Base-by-base conservation (phyloP, 768 basidiomycete species). In the Nidularia pulvinata region DNA sequence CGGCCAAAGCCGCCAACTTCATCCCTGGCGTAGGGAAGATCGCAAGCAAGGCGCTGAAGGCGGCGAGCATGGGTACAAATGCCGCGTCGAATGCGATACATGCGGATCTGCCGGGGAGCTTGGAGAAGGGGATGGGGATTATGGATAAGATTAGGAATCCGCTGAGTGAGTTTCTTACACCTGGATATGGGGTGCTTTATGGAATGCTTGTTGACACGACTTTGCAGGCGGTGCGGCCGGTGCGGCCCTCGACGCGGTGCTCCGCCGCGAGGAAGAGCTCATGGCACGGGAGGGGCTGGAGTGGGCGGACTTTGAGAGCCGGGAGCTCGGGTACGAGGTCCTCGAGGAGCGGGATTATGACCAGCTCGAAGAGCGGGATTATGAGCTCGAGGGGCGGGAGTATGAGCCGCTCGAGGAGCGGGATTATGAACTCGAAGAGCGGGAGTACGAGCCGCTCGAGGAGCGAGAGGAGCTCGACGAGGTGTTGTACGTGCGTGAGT, bases 21-120 rank as follows among this genome's bases (percentile, higher is more conserved):
- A 53, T 57, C 32, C 56, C 56, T 32, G 56, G 52, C 43, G 30
- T 57, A 11, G 56, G 56, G 30, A 43, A 50, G 45, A 33, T 25
- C 25, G 25, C 25, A 25, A 25, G 25, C 25, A 25, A 25, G 25
- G 25, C 25, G 25, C 25, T 25, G n/a, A 54, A 54, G 22, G 52
- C 32, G 10, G 48, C 30, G 6, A 49, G 48, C 22, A 48, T 33
- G 22, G 49, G 42, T 3, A 39, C 49, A 6, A 37, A 54, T 35
- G 36, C 44, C 6, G 45, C 46, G 14, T 54, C 53, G 7, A 43
- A 57, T 43, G 46, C 43, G n/a, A 57, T 56, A 9, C 55, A 56
- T 48, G 55, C 35, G 4, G 44, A 46, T 19, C 37, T 56, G 7
- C 51, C 51, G 14, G 48, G 43, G 19, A 54, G 54, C 37, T 37